phyloP scores from a whole-genome alignment of 345 rosid species.

The Cardamine occulta region DNA sequence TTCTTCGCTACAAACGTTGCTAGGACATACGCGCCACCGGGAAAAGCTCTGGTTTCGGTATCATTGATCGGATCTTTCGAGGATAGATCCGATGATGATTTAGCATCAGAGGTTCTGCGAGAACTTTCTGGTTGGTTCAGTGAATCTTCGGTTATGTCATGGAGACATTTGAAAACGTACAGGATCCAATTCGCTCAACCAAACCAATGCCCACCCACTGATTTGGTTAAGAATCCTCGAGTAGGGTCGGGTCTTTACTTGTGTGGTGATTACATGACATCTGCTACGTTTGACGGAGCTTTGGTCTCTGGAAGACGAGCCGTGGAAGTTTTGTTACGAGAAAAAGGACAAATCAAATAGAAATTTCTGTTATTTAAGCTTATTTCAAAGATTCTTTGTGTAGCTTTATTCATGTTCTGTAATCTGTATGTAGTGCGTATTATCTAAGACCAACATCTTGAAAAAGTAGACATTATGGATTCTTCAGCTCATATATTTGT shows the following conservation, averaged over 20 bases:
- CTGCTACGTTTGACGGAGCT: constrained; percentile 93
- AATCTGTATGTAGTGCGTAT: not conserved
- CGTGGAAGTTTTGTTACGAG: constrained; percentile 68
- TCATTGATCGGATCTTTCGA: constrained; percentile 75
- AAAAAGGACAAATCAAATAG: constrained; percentile 20
- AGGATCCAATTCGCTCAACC: constrained; percentile 79
- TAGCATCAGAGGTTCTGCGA: constrained; percentile 51
- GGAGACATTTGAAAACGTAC: constrained; percentile 82
- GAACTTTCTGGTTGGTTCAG: constrained; percentile 84
- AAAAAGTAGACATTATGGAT: not conserved
- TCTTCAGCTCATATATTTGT: not conserved
- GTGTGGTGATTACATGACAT: constrained; percentile 79
- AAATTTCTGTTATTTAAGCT: not conserved
- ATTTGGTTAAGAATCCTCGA: constrained; percentile 59
- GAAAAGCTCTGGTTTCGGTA: constrained; percentile 72
- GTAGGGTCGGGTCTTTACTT: constrained; percentile 54
- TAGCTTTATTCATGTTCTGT: not conserved
- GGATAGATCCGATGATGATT: constrained; percentile 55
- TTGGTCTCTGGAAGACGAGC: constrained; percentile 86
- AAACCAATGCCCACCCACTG: constrained; percentile 79
- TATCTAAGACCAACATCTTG: not conserved
- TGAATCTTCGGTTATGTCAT: constrained; percentile 53
- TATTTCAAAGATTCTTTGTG: constrained; percentile 15
- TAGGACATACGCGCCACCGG: constrained; percentile 68
- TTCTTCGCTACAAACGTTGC: constrained; percentile 87